phyloP scores from a whole-genome alignment of 1,284 basidiomycete species.

The Moesziomyces globuligerus region DNA sequence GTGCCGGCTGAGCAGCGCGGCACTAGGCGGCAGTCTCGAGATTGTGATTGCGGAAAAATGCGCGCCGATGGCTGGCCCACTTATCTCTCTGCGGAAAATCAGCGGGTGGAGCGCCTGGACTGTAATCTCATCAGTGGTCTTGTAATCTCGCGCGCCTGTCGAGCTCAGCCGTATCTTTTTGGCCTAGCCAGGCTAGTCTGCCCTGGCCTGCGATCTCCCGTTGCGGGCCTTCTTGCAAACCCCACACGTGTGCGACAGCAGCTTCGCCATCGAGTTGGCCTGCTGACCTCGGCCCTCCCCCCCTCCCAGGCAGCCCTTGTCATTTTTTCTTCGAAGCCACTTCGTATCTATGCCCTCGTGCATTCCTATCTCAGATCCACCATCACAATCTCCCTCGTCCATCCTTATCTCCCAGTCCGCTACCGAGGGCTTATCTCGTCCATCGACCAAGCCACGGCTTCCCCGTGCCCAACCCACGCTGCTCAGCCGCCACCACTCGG shows the following conservation, averaged over 20 bases:
- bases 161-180: background rate
- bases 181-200: slow-evolving; percentile 12
- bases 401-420: slow-evolving; percentile 28
- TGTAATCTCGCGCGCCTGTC: slow-evolving; percentile 11
- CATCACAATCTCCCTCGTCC: slow-evolving; percentile 18
- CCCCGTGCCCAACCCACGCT: slow-evolving; percentile 16
- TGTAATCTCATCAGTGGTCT: background rate
- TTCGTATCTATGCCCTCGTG: slow-evolving; percentile 7
- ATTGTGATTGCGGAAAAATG: slow-evolving; percentile 26
- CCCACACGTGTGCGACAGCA: slow-evolving; percentile 14
- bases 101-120: background rate
- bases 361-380: slow-evolving; percentile 25
- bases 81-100: background rate
- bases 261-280: slow-evolving; percentile 4
- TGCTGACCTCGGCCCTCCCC: slow-evolving; percentile 11
- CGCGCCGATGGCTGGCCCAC: background rate
- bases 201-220: background rate
- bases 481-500: slow-evolving; percentile 1
- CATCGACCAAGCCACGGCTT: slow-evolving; percentile 3
- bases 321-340: background rate
- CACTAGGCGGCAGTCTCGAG: slow-evolving; percentile 15
- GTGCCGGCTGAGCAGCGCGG: too few species aligned
- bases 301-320: background rate
- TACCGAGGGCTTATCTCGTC: slow-evolving; percentile 21
- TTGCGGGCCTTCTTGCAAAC: background rate